Conservation (phyloP, 129 eudicot genomes). For the Scalesia atractyloides region DNA sequence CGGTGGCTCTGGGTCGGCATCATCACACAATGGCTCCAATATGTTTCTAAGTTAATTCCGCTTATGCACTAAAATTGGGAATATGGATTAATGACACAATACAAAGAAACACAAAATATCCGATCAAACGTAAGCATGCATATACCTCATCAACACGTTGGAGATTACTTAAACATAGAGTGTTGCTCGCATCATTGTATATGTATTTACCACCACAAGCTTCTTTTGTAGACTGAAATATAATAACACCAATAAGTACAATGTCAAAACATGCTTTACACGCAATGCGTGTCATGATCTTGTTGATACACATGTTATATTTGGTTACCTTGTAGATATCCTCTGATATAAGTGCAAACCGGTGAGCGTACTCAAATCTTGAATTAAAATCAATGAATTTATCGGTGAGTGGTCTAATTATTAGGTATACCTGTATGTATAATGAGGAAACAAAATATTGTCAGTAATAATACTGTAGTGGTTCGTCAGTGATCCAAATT, state of each 20-base stretch:
- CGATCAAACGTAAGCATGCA: not conserved
- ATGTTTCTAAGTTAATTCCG: slow-evolving; percentile 12
- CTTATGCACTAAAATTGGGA: slow-evolving; percentile 22
- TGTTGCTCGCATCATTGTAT: slow-evolving; percentile 19
- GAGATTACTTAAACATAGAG: slow-evolving; percentile 20
- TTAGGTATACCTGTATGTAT: slow-evolving; percentile 22
- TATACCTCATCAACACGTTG: slow-evolving; percentile 29
- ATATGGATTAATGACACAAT: not conserved
- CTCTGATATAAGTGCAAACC: slow-evolving; percentile 31
- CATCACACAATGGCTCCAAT: slow-evolving; percentile 23
- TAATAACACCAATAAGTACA: not conserved
- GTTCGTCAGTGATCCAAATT: too few relatives aligned
- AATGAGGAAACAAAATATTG: not conserved
- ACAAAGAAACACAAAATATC: not conserved
- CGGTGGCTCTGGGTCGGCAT: slow-evolving; percentile 19
- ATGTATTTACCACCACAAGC: slow-evolving; percentile 31
- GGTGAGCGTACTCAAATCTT: slow-evolving; percentile 29
- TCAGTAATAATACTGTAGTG: too few relatives aligned
- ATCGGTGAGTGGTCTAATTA: slow-evolving; percentile 33
- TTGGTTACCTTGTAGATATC: slow-evolving; percentile 30
- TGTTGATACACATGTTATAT: not conserved
- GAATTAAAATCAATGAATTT: slow-evolving; percentile 14
- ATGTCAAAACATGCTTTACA: not conserved
- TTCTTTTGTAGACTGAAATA: slow-evolving; percentile 30
- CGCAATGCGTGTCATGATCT: not conserved